Base-by-base conservation (phyloP, 1,284 basidiomycete genomes). In the Xanthoconium separans region DNA sequence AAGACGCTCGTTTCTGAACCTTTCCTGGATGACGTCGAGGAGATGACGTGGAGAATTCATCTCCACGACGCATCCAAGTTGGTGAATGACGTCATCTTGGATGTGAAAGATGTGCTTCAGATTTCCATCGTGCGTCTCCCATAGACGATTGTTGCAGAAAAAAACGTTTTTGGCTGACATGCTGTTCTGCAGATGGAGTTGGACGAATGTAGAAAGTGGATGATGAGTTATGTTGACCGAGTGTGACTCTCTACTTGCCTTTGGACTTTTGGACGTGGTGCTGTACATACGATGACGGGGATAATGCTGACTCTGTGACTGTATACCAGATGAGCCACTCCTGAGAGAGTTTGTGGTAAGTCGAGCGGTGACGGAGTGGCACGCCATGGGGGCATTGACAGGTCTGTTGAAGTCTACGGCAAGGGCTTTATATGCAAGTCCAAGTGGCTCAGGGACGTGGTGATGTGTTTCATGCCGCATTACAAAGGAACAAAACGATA, bases 111-210 rank as follows among this genome's bases (percentile, higher is more conserved):
- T 8, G 58, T 77, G 24, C 59, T 82, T 47, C 70, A 65, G 16
- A 58, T 80, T 34, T 68, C 73, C 13, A 69, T 75, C 45, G 82
- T 83, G 63, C 63, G n/a, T n/a, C n/a, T n/a, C n/a, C n/a, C n/a
- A n/a, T n/a, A n/a, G n/a, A n/a, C n/a, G n/a, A n/a, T n/a, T n/a
- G n/a, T n/a, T n/a, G n/a, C n/a, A n/a, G n/a, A n/a, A n/a, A n/a
- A n/a, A n/a, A n/a, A n/a, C n/a, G n/a, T n/a, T n/a, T n/a, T n/a
- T n/a, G 16, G 34, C 18, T 59, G 36, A 69, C 18, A 3, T 16
- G 8, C 8, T 44, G 27, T 10, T 2, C 47, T 49, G 24, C 41
- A 71, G 68, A 54, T 52, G 34, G 66, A 70, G 42, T 44, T 68
- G 30, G 55, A 60, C 2, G 66, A 65, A 36, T 68, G 66, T 27